A percentile compares a stretch with the other conserved stretches of the same genome.
These are phyloP conservation scores for Ceratobasidium sp. DNA, from an alignment of 1,284 basidiomycete species.

Conservation along the genomic window DNA sequence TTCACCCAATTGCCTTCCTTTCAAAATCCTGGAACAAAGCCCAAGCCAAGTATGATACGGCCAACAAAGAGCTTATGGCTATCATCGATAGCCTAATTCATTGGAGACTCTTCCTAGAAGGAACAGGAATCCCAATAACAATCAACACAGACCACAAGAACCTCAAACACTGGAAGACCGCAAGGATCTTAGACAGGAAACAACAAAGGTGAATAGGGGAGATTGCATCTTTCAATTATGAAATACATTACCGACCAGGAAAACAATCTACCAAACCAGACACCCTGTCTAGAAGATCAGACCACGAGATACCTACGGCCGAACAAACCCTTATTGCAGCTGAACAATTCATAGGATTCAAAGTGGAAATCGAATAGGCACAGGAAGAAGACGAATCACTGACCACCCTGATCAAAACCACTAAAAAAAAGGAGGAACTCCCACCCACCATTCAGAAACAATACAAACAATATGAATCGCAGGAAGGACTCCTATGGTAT, in stretches of 20 bases:
- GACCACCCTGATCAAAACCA: too few relatives aligned
- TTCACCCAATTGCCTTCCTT: too few relatives aligned
- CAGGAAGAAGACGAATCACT: too few relatives aligned
- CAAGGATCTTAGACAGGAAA: too few relatives aligned
- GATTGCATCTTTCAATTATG: too few relatives aligned
- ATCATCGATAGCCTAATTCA: constrained; percentile 59
- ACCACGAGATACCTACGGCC: background rate
- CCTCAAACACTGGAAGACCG: constrained; percentile 55
- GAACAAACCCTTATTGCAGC: background rate
- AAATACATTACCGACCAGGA: too few relatives aligned
- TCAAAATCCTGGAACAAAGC: too few relatives aligned
- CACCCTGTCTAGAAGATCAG: background rate
- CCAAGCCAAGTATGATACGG: too few relatives aligned
- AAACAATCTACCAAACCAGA: background rate
- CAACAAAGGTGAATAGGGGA: too few relatives aligned
- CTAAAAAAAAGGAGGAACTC: too few relatives aligned
- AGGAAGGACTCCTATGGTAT: constrained; percentile 32
- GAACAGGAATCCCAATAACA: constrained; percentile 51
- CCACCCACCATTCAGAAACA: too few relatives aligned
- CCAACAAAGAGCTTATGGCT: constrained; percentile 52
- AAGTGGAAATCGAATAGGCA: background rate
- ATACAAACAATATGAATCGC: background rate
- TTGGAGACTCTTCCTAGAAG: constrained; percentile 60
- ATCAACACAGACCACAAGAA: constrained; percentile 63
- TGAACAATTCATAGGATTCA: background rate